Conservation (phyloP, 1,284 basidiomycete species). For the Schizophyllum amplum region DNA sequence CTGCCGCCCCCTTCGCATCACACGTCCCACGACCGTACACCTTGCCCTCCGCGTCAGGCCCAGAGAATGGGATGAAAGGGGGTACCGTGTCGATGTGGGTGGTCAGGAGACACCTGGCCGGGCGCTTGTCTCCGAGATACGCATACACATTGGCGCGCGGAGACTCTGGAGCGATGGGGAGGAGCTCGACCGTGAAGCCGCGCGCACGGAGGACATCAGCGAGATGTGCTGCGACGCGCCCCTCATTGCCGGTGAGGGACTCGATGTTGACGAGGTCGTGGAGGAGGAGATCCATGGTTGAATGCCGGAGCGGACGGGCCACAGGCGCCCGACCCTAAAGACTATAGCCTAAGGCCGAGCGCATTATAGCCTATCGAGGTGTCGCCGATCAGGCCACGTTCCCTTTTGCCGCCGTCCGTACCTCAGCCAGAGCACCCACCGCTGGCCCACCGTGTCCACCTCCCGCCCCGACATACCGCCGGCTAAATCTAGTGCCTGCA, state of each 20-base stretch:
- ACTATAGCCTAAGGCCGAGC: neutral
- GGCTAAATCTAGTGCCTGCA: neutral
- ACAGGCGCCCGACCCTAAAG: neutral
- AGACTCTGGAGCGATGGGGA: neutral
- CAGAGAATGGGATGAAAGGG: constrained; percentile 8
- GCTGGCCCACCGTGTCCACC: neutral
- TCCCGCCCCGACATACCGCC: neutral
- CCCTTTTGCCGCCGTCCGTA: neutral
- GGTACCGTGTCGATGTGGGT: constrained; percentile 9
- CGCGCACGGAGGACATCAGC: neutral
- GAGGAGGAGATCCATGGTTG: neutral
- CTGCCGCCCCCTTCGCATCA: constrained; percentile 6
- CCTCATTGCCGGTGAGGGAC: neutral
- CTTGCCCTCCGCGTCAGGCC: constrained; percentile 4
- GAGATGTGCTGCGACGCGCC: neutral
- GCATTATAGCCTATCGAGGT: too few relatives aligned
- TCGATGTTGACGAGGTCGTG: neutral
- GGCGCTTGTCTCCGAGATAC: neutral
- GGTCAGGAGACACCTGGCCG: constrained; percentile 5
- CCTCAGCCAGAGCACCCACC: too few relatives aligned
- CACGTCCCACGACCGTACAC: constrained; percentile 7
- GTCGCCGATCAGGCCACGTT: neutral
- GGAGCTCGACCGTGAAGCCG: neutral
- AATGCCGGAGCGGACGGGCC: neutral
- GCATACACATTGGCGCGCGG: neutral